These are phyloP conservation scores for Ceriops decandra DNA, from an alignment of 345 rosid species.

Conservation along the genomic window DNA sequence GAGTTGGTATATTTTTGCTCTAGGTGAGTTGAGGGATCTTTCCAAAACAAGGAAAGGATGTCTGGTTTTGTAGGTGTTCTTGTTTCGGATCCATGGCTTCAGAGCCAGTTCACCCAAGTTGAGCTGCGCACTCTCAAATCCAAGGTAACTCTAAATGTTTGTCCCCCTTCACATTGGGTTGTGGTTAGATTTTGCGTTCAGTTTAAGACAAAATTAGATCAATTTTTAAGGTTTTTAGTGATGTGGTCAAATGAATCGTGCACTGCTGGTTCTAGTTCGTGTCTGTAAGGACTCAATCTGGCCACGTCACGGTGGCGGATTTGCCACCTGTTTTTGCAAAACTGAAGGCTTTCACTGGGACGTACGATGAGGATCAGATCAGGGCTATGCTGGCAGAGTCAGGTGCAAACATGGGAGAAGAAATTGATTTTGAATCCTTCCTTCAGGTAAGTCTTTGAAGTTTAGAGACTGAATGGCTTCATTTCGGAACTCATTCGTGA, in stretches of 20 bases:
- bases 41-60: conserved; percentile 34
- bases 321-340: conserved; percentile 65
- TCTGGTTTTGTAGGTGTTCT: conserved; percentile 84
- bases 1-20: not conserved
- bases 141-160: conserved; percentile 42
- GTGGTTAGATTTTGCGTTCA: not conserved
- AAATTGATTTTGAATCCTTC: conserved; percentile 80
- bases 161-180: not conserved
- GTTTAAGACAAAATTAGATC: not conserved
- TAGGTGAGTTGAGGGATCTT: not conserved
- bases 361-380: conserved; percentile 61
- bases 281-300: conserved; percentile 54
- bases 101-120: conserved; percentile 99
- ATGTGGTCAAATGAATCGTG: not conserved
- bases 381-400: conserved; percentile 55
- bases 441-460: conserved; percentile 58
- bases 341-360: conserved; percentile 63
- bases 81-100: conserved; percentile 97
- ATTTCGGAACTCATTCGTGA: not conserved
- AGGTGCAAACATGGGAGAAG: conserved; percentile 39
- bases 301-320: conserved; percentile 54
- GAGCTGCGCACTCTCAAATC: conserved; percentile 93
- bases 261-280: conserved; percentile 41
- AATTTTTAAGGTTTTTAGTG: not conserved
- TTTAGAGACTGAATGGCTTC: not conserved